Evolutionary conservation across 345 rosid species (phyloP).

Genomic region (Eucalyptus paniculata): DNA sequence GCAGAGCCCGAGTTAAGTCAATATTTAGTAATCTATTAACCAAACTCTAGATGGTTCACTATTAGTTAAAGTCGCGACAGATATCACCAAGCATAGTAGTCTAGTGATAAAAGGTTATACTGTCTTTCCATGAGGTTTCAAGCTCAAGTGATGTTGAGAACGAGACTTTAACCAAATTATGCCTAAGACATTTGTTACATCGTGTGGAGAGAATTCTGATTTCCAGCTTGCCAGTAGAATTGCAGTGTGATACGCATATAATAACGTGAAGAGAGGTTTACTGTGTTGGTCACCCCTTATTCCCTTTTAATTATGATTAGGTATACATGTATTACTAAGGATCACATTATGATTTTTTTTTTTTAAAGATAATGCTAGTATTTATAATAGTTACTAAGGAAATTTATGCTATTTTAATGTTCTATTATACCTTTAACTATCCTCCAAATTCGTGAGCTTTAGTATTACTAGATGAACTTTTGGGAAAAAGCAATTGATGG

Average conservation of each 20-base stretch:
- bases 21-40: too few relatives aligned
- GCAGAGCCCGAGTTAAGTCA: too few relatives aligned
- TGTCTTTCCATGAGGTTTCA: not conserved
- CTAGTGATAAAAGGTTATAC: not conserved
- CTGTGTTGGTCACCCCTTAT: not conserved
- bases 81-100: not conserved
- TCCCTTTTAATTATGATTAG: not conserved
- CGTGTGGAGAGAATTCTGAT: not conserved
- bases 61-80: too few relatives aligned
- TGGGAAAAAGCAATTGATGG: not conserved
- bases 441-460: not conserved
- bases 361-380: not conserved
- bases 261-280: not conserved
- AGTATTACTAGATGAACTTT: not conserved
- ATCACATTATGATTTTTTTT: not conserved
- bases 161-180: not conserved
- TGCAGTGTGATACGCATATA: not conserved
- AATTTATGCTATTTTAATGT: not conserved
- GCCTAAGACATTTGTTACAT: not conserved
- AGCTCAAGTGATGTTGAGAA: not conserved
- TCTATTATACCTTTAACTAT: not conserved
- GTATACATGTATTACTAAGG: not conserved
- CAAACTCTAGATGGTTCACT: too few relatives aligned
- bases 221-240: not conserved
- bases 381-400: not conserved